Base-by-base conservation (phyloP, 805 yeast genomes). In the Diddensiella santjacobensis region DNA sequence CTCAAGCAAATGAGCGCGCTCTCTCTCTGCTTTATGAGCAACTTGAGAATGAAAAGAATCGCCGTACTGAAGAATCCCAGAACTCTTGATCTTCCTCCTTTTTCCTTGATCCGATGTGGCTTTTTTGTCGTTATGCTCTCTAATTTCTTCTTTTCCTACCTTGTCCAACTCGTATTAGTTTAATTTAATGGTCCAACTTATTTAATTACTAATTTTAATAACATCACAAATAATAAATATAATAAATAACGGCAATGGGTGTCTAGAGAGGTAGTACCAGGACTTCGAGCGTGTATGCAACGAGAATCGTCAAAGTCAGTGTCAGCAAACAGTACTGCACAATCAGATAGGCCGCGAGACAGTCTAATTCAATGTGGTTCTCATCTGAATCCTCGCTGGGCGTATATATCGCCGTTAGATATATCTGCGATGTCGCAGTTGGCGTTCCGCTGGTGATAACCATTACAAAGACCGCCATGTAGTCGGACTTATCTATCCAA, bases 391-490 rank as follows among this genome's bases (percentile, higher is more conserved):
- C n/a, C n/a, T n/a, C n/a, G n/a, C n/a, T n/a, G 15, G 93, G 95
- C 1, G 90, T 81, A 65, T 83, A 87, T 60, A 87, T 81, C 2
- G 96, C 91, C 1, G 98, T 90, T 55, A 90, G 75, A 65, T 89
- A 91, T 13, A 91, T 83, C 59, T 88, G 83, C 0, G 93, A 75
- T 0, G 97, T 91, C 0, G 96, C 95, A 44, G 87, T 83, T 0
- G 98, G 98, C 50, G 87, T 76, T 0, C 91, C 83, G 63, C 81
- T 85, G 10, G 83, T 80, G 24, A 90, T 71, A 26, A 84, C 83
- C 59, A 84, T 73, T 3, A 90, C 83, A 58, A 91, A 84, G 38
- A 83, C 75, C 8, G 87, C 74, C 52, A 88, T 75, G 4, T 67
- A 63, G 55, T 84, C 82, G 26, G 68, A 69, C 33, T 70, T 61